A percentile compares a stretch with the other conserved stretches of the same genome.
These are phyloP conservation scores for Corrigiola litoralis DNA, from an alignment of 179 eudicot genomes.

Conservation along the genomic window DNA sequence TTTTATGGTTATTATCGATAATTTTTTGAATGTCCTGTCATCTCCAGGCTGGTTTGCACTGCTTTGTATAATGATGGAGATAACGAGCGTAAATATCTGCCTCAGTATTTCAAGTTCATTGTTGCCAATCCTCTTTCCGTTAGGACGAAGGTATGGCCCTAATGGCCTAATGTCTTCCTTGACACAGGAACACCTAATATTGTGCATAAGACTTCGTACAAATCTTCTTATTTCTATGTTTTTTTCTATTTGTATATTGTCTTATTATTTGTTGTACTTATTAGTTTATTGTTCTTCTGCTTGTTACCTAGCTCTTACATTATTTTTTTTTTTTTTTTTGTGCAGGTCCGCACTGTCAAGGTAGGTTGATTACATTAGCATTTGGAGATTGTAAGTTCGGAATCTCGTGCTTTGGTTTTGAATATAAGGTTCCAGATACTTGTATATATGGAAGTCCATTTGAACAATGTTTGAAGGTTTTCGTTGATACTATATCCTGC, in stretches of 20 bases:
- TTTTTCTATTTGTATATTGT: too few species aligned
- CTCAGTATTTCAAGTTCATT: conserved; percentile 92
- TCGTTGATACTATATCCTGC: neutral
- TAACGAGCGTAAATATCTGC: conserved; percentile 89
- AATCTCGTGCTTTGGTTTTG: conserved; percentile 6
- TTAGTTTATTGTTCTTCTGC: neutral
- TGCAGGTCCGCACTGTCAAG: conserved; percentile 98
- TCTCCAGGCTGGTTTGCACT: conserved; percentile 82
- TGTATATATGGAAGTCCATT: neutral
- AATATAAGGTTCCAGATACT: neutral
- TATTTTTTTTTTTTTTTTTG: conserved; percentile 20
- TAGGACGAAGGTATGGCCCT: conserved; percentile 83
- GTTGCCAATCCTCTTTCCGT: conserved; percentile 99
- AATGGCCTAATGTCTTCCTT: neutral
- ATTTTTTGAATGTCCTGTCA: conserved; percentile 8
- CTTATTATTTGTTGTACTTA: too few species aligned
- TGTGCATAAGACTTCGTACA: neutral
- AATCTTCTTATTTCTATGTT: too few species aligned
- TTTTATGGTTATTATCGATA: neutral
- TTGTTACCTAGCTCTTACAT: conserved; percentile 14
- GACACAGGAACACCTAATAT: neutral
- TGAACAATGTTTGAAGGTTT: neutral
- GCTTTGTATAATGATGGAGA: conserved; percentile 85
- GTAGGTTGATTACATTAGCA: conserved; percentile 53
- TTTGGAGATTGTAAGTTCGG: conserved; percentile 34